Conservation (phyloP, 108 stramenopile genomes). For the Mediolabrus comicus region DNA sequence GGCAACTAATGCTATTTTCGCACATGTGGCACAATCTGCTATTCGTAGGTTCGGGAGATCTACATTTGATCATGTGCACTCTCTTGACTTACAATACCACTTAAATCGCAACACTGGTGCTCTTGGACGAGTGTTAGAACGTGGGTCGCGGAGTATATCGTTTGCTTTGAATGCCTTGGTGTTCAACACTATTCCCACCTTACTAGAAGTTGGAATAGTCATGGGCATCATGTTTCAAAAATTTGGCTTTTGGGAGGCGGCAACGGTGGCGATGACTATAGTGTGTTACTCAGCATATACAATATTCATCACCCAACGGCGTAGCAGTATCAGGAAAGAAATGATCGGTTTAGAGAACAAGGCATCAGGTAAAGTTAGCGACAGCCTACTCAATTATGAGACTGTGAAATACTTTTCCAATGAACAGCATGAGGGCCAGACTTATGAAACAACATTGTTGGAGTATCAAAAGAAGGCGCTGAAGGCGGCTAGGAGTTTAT, state of each 20-base stretch:
- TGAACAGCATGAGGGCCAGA: constrained; percentile 85
- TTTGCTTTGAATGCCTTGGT: constrained; percentile 92
- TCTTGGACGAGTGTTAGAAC: constrained; percentile 84
- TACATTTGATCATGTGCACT: constrained; percentile 92
- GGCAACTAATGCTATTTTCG: constrained; percentile 90
- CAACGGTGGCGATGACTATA: constrained; percentile 84
- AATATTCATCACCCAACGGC: constrained; percentile 93
- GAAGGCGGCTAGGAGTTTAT: constrained; percentile 87
- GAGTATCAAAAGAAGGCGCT: constrained; percentile 91
- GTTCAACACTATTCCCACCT: constrained; percentile 94
- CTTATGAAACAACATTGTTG: constrained; percentile 81
- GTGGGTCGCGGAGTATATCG: constrained; percentile 90
- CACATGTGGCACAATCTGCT: constrained; percentile 92
- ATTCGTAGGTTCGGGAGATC: constrained; percentile 88
- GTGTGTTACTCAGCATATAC: constrained; percentile 89
- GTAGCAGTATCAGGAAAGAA: constrained; percentile 92
- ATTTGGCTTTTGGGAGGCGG: constrained; percentile 81
- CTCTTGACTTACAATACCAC: constrained; percentile 89
- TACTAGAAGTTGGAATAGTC: constrained; percentile 90
- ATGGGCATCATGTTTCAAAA: constrained; percentile 78
- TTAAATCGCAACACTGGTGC: constrained; percentile 86
- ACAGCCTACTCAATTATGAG: constrained; percentile 96
- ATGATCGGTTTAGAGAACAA: constrained; percentile 95
- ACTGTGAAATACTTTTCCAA: constrained; percentile 98
- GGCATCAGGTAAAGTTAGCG: constrained; percentile 87